Evolutionary conservation across 2,329 filamentous ascomycete species (phyloP), one percentile per base, ranked within the genome.

Genomic region (Fusarium sp.): DNA sequence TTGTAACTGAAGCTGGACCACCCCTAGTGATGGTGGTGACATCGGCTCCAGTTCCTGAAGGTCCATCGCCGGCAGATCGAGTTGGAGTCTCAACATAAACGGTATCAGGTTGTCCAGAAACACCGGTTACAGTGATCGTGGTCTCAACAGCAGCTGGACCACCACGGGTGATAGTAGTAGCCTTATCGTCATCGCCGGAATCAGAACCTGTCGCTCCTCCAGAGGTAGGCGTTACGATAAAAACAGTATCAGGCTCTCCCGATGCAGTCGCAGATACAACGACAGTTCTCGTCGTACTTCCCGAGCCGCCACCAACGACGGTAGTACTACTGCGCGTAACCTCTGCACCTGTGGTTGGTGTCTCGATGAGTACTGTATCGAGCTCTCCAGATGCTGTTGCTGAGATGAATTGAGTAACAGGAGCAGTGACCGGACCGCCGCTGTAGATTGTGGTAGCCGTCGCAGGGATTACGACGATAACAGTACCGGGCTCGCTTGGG

Each of bases 311-410:
- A 7, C 30, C 45, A 12, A 54, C 60, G 7, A 69, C 37, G 0
- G 65, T 69, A 3, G 52, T 59, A 7, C 40, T 56, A 7, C n/a
- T 25, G 2, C 20, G 42, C 10, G 52, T 27, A 10, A 13, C 6
- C 1, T 51, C 52, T 3, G 4, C 14, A 0, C 24, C 45, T 0
- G 52, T 40, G 2, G 41, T 52, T 14, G 67, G 67, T 0, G 67
- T 70, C 12, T 70, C 62, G 0, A 70, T n/a, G 11, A 70, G 29
- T 1, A 70, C 54, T 0, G 34, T 69, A 3, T 66, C 67, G 0
- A 57, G 27, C 3, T 69, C 61, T 0, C 63, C 56, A 9, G 67
- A 58, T 0, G 24, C 14, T 11, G 67, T 69, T 4, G 67, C 55
- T 1, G 62, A 51, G 3, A 63, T 41, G 14, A 57, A 67, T 2